Conservation (phyloP, 75 land plant species). For the Cunninghamia lanceolata region DNA sequence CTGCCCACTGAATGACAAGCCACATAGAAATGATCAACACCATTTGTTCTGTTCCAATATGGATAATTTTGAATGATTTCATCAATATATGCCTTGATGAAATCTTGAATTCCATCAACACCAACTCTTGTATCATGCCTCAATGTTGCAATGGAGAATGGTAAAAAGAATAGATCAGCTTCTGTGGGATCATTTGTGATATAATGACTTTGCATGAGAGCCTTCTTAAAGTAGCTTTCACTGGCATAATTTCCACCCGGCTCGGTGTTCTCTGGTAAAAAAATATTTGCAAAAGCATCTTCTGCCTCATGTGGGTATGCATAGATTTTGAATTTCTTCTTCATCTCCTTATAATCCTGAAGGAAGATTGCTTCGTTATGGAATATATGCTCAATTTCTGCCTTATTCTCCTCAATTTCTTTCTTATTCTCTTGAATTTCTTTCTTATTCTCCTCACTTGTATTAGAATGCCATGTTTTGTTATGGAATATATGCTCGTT, state of each 20-base stretch:
- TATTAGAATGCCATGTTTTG: constrained; percentile 7
- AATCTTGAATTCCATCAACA: constrained; percentile 45
- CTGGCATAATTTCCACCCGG: constrained; percentile 78
- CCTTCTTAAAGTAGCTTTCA: constrained; percentile 72
- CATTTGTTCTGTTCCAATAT: constrained; percentile 66
- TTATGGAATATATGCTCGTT: constrained; percentile 48
- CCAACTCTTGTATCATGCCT: constrained; percentile 53
- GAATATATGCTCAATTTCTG: constrained; percentile 27
- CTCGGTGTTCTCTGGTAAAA: constrained; percentile 44
- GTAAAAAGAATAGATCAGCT: constrained; percentile 72
- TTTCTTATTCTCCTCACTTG: not conserved
- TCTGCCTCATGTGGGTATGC: constrained; percentile 53
- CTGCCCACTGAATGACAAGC: constrained; percentile 69
- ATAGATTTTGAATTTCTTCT: constrained; percentile 53
- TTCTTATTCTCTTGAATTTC: not conserved
- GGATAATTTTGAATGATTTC: constrained; percentile 46
- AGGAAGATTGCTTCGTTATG: constrained; percentile 52
- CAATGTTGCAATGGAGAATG: constrained; percentile 67
- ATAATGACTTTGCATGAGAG: constrained; percentile 52
- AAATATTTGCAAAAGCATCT: constrained; percentile 48
- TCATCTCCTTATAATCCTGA: constrained; percentile 64
- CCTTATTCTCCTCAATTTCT: not conserved
- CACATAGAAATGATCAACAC: constrained; percentile 74
- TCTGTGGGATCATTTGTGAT: constrained; percentile 58
- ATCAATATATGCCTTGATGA: constrained; percentile 35